phyloP scores from a whole-genome alignment of 2,329 filamentous ascomycete genomes.

The Thermochaetoides dissita region DNA sequence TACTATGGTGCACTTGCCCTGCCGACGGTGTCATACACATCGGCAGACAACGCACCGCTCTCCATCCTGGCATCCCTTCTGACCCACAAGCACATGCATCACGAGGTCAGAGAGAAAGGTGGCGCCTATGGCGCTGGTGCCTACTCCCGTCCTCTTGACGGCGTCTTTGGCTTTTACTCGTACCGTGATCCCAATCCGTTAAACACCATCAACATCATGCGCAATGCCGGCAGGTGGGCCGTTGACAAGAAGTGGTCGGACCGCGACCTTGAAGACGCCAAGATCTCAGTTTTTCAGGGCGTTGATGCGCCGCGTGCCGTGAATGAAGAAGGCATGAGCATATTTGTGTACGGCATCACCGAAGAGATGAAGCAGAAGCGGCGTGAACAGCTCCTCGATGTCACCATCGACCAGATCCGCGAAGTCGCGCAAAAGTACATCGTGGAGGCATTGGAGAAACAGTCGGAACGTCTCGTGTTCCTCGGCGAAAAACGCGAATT shows the following conservation, averaged over 20 bases:
- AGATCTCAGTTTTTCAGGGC: conserved; percentile 83
- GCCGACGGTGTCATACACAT: conserved; percentile 71
- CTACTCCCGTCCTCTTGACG: conserved; percentile 64
- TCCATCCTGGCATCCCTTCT: conserved; percentile 83
- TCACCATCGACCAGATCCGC: conserved; percentile 65
- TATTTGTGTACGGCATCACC: conserved; percentile 73
- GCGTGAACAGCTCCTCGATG: conserved; percentile 74
- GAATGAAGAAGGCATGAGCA: conserved; percentile 71
- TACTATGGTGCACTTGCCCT: conserved; percentile 81
- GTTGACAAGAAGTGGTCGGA: conserved; percentile 67
- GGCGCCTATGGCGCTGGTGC: conserved; percentile 92
- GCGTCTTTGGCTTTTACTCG: conserved; percentile 86
- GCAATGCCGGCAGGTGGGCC: conserved; percentile 69
- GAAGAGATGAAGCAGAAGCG: conserved; percentile 79
- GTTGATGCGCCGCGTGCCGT: conserved; percentile 82
- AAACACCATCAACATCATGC: conserved; percentile 77
- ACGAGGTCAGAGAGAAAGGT: conserved; percentile 94
- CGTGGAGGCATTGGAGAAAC: conserved; percentile 48
- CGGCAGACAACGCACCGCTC: conserved; percentile 60
- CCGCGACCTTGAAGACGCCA: conserved; percentile 85
- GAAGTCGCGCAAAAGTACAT: conserved; percentile 71
- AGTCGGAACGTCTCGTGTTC: conserved; percentile 53
- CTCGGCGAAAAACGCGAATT: conserved; percentile 74
- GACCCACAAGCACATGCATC: conserved; percentile 91
- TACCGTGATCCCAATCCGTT: conserved; percentile 92